Evolutionary conservation across 306 rosid species (phyloP).

Genomic region (Luffa aegyptiaca): DNA sequence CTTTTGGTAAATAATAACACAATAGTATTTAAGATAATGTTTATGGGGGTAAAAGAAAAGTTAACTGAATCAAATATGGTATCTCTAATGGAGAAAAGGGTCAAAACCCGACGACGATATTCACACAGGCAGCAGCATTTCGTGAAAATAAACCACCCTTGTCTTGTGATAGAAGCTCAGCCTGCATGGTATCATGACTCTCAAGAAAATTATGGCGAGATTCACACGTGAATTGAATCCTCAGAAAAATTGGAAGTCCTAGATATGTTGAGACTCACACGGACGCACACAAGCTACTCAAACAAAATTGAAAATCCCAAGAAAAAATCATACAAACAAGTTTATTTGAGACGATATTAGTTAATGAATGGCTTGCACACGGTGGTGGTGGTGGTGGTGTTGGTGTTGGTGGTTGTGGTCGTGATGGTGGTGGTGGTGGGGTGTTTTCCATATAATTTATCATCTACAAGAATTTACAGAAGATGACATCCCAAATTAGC

Average conservation of each 20-base stretch:
- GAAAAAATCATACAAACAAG: not conserved
- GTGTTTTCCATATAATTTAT: slow-evolving; percentile 12
- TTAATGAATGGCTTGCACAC: slow-evolving; percentile 1
- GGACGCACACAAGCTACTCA: not conserved
- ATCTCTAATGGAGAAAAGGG: not conserved
- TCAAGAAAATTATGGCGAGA: not conserved
- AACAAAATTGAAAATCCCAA: not conserved
- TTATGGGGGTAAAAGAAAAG: not conserved
- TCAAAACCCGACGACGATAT: not conserved
- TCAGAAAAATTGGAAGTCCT: not conserved
- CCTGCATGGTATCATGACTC: not conserved
- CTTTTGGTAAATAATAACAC: not conserved
- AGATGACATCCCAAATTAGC: slow-evolving; percentile 28
- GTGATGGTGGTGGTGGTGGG: not conserved
- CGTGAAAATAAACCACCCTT: not conserved
- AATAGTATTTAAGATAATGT: not conserved
- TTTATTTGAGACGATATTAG: not conserved
- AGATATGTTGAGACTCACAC: not conserved
- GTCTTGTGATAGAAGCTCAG: not conserved
- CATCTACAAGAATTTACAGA: slow-evolving; percentile 12
- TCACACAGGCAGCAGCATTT: not conserved
- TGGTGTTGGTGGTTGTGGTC: too few relatives aligned
- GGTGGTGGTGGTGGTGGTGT: not conserved
- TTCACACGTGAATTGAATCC: not conserved
- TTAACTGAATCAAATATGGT: not conserved